Base-by-base conservation (phyloP, 371 early-diverging fungal species). In the Conidiobolus incongruus region DNA sequence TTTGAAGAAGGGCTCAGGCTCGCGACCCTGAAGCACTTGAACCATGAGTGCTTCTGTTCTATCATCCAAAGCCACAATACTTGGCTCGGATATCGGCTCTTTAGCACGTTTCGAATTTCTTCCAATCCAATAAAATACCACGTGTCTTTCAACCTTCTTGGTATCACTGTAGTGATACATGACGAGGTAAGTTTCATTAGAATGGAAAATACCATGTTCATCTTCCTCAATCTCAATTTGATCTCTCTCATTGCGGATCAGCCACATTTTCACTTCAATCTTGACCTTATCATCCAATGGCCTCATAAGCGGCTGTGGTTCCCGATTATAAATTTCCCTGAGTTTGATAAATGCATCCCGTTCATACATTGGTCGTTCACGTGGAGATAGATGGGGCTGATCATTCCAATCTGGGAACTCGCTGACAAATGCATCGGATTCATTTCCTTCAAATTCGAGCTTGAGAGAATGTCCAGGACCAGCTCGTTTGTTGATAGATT, bases 91-190 rank as follows among this genome's bases (percentile, higher is more conserved):
- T 6, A 44, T 21, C 2, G 44, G 44, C 26, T 44, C 44, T 17
- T 44, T 44, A n/a, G 35, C 35, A 16, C 44, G 34, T 35, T 23
- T 22, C 2, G 23, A 22, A 23, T n/a, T 7, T 2, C 36, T 10
- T 4, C 44, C 44, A 19, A 44, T 36, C 44, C 44, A 44, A 17
- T 44, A 44, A 33, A 32, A 44, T n/a, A 44, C 36, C 1, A 36
- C 36, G 20, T 44, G 44, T 13, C 23, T 19, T 8, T 44, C 44
- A 15, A 35, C 26, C 13, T 36, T 11, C 12, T 44, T 16, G 2
- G 31, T 15, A 24, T 44, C 44, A 2, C 36, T 15, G 24, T 44
- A 44, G 17, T 35, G 44, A 15, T 32, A 33, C 24, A 44, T 17
- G 3, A 44, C 22, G 11, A 44, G 13, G 21, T 44, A 44, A 23